Evolutionary conservation across 805 yeast genomes (phyloP).

Genomic region (Cyberlindnera maritima): DNA sequence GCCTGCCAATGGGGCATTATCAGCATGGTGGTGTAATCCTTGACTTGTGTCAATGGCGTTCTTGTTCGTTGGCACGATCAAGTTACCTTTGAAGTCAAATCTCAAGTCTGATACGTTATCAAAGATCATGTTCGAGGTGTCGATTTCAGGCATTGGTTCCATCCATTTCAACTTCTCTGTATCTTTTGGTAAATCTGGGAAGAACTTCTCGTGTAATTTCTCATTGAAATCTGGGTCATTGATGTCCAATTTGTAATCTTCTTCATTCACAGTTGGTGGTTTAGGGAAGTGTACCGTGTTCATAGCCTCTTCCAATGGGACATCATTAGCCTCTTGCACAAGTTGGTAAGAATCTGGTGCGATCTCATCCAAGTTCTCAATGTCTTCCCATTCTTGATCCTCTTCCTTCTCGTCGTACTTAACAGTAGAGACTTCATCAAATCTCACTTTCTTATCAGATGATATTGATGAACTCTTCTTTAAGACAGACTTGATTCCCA

Average conservation of each 20-base stretch:
- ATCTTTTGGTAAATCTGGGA: constrained; percentile 86
- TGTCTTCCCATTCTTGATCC: constrained; percentile 47
- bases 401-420: constrained; percentile 21
- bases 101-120: constrained; percentile 65
- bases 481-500: constrained; percentile 12
- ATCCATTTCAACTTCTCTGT: constrained; percentile 88
- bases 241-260: constrained; percentile 47
- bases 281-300: constrained; percentile 64
- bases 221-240: constrained; percentile 77
- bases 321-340: constrained; percentile 42
- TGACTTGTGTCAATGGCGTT: constrained; percentile 45
- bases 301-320: constrained; percentile 40
- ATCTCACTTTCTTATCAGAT: constrained; percentile 31
- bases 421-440: constrained; percentile 30
- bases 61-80: constrained; percentile 58
- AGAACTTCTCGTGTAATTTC: constrained; percentile 78
- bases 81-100: constrained; percentile 83
- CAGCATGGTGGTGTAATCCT: constrained; percentile 92
- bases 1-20: constrained; percentile 86
- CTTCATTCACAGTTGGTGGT: constrained; percentile 44
- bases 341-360: constrained; percentile 50
- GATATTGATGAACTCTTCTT: background rate
- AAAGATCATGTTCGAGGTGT: constrained; percentile 31
- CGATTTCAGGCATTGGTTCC: constrained; percentile 57
- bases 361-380: constrained; percentile 46